A percentile compares a stretch with the other conserved stretches of the same genome.
These are phyloP conservation scores for Hanseniaspora meyeri DNA, from an alignment of 805 yeast genomes.

Conservation along the genomic window DNA sequence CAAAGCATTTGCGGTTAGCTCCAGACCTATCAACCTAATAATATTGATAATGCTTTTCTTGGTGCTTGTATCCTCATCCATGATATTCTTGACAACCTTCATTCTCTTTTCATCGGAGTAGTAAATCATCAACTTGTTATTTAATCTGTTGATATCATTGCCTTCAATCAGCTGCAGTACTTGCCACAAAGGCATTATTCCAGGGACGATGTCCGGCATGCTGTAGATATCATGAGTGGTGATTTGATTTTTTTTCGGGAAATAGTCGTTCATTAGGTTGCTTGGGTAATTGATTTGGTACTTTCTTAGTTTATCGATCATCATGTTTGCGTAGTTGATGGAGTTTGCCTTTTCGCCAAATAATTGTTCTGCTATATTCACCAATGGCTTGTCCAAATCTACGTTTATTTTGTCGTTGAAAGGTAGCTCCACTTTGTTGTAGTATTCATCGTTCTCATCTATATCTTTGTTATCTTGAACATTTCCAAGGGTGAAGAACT, in stretches of 20 bases:
- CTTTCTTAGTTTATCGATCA: slow-evolving; percentile 17
- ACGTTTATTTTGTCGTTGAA: slow-evolving; percentile 14
- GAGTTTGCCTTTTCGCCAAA: slow-evolving; percentile 30
- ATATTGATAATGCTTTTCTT: slow-evolving; percentile 30
- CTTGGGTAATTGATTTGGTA: slow-evolving; percentile 20
- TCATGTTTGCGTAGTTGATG: slow-evolving; percentile 17
- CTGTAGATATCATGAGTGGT: slow-evolving; percentile 13
- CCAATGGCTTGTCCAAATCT: slow-evolving; percentile 3
- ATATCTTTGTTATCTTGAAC: slow-evolving; percentile 7
- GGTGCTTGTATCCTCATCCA: slow-evolving; percentile 18
- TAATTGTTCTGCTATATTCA: slow-evolving; percentile 29
- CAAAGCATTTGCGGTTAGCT: slow-evolving; percentile 25
- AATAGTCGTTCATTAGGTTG: slow-evolving; percentile 14
- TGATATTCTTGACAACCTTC: slow-evolving; percentile 21
- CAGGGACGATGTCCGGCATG: slow-evolving; percentile 39
- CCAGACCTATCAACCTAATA: slow-evolving; percentile 35
- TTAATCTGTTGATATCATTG: slow-evolving; percentile 21
- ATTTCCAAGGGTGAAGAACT: slow-evolving; percentile 19
- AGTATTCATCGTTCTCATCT: slow-evolving; percentile 9
- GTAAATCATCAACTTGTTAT: slow-evolving; percentile 20
- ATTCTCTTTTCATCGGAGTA: slow-evolving; percentile 21
- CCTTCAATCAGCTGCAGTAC: slow-evolving; percentile 28
- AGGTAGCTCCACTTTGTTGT: slow-evolving; percentile 13
- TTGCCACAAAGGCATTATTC: slow-evolving; percentile 39
- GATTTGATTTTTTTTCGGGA: slow-evolving; percentile 6